A percentile compares a stretch with the other conserved stretches of the same genome.
These are phyloP conservation scores for Cenchrus purpureus DNA, from an alignment of 176 grass and related monocot genomes.

Conservation along the genomic window DNA sequence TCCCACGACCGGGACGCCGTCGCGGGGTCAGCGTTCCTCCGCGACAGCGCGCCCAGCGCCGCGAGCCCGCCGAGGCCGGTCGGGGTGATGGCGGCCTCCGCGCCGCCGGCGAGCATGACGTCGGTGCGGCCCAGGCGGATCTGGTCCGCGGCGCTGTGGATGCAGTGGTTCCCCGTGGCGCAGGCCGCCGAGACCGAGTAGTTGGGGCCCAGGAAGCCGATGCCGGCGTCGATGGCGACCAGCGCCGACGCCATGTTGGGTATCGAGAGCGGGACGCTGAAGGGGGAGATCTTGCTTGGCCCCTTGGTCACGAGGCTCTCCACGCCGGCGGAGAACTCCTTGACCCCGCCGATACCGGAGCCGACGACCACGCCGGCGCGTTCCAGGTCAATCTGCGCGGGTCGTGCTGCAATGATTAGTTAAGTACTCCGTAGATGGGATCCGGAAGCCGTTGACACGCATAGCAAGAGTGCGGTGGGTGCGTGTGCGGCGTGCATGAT, in stretches of 20 bases:
- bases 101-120: slow-evolving; percentile 45
- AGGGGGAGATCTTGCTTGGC: slow-evolving; percentile 28
- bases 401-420: background rate
- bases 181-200: slow-evolving; percentile 52
- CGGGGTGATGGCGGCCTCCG: slow-evolving; percentile 41
- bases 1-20: slow-evolving; percentile 61
- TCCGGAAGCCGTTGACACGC: background rate
- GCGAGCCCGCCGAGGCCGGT: slow-evolving; percentile 36
- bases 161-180: slow-evolving; percentile 54
- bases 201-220: slow-evolving; percentile 46
- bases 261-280: slow-evolving; percentile 25
- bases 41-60: slow-evolving; percentile 41
- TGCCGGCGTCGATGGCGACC: slow-evolving; percentile 36
- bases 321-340: slow-evolving; percentile 20
- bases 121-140: slow-evolving; percentile 47
- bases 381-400: slow-evolving; percentile 26
- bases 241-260: slow-evolving; percentile 33
- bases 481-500: background rate
- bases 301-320: slow-evolving; percentile 27
- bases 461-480: background rate
- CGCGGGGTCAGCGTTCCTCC: slow-evolving; percentile 48
- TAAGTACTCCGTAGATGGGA: background rate
- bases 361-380: slow-evolving; percentile 45
- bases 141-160: slow-evolving; percentile 45
- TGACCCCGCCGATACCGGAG: slow-evolving; percentile 37